Conservation (phyloP, 1,284 basidiomycete genomes). For the Cutaneotrichosporon dermatis region DNA sequence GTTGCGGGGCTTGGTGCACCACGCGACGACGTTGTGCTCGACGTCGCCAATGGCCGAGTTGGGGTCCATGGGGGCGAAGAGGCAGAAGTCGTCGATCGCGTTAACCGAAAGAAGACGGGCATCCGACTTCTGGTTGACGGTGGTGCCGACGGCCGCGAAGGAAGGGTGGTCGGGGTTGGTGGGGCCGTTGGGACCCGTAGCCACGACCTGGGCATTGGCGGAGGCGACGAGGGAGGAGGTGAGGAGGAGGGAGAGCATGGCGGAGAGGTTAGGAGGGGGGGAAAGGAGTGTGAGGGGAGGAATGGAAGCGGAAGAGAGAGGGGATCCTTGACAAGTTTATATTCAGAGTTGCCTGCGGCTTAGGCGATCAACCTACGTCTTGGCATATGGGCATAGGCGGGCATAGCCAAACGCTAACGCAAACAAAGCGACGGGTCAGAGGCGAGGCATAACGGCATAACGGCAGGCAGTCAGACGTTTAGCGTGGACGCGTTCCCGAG, state of each 20-base stretch:
- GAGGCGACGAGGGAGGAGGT: neutral
- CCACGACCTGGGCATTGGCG: conserved; percentile 33
- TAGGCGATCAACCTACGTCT: too few relatives aligned
- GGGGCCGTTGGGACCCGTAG: conserved; percentile 41
- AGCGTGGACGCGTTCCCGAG: too few relatives aligned
- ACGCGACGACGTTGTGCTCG: conserved; percentile 42
- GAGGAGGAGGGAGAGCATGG: conserved; percentile 6
- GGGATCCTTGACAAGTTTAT: too few relatives aligned
- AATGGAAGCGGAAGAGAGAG: too few relatives aligned
- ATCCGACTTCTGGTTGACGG: conserved; percentile 45
- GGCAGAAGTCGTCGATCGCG: conserved; percentile 47
- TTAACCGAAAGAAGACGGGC: conserved; percentile 44
- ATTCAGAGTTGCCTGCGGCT: too few relatives aligned
- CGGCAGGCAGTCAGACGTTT: too few relatives aligned
- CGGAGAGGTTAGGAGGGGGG: neutral
- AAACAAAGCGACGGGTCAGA: too few relatives aligned
- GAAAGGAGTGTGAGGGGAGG: neutral
- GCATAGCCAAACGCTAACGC: too few relatives aligned
- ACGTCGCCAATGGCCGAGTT: conserved; percentile 38
- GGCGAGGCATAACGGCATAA: too few relatives aligned
- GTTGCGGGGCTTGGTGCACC: conserved; percentile 43
- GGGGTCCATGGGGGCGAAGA: conserved; percentile 41
- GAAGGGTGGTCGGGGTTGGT: conserved; percentile 44
- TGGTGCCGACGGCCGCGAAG: conserved; percentile 32
- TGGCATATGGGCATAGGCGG: too few relatives aligned